Evolutionary conservation across 2,329 filamentous ascomycete genomes (phyloP), one percentile per base, ranked within the genome.

Genomic region (Coccinonectria pachysandricola): DNA sequence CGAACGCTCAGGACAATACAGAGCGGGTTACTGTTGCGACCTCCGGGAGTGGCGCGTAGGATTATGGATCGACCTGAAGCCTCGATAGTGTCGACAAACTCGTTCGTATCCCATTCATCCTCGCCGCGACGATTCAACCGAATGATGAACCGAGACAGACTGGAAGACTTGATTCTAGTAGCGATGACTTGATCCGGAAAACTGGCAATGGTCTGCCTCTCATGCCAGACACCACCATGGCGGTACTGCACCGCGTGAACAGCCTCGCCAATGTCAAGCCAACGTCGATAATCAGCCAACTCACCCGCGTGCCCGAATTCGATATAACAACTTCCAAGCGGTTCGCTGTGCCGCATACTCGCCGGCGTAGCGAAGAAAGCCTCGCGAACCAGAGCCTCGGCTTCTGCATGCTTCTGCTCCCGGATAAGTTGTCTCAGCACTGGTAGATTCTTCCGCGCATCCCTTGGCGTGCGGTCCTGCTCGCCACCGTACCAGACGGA

Each of bases 401-500:
- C 46, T 3, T 46, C 36, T 0, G 31, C 26, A 14, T 48, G 36
- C n/a, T 33, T 36, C 11, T 39, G 40, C 10, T 40, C 30, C 21
- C 40, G 26, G 14, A 49, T 46, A 5, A 48, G 29, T 7, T 39
- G 25, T 2, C 45, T 36, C 4, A 49, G 15, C 1, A 25, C 26
- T 10, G 22, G 15, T 12, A 49, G 17, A n/a, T 38, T 37, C 7
- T 27, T 23, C 8, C 26, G 13, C 5, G 44, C 44, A 23, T 42
- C 39, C n/a, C 48, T 48, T 9, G 59, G 59, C 8, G 54, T 56
- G 8, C 63, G 59, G 23, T 61, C 46, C 30, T 61, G 59, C 6
- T 50, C 52, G 1, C 57, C 59, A 13, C 62, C 62, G 28, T 57
- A 62, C 59, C 58, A 65, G 8, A 63, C 53, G 2, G 60, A 62